Base-by-base conservation (phyloP, 2,329 filamentous ascomycete genomes). In the Cytospora chrysosperma region DNA sequence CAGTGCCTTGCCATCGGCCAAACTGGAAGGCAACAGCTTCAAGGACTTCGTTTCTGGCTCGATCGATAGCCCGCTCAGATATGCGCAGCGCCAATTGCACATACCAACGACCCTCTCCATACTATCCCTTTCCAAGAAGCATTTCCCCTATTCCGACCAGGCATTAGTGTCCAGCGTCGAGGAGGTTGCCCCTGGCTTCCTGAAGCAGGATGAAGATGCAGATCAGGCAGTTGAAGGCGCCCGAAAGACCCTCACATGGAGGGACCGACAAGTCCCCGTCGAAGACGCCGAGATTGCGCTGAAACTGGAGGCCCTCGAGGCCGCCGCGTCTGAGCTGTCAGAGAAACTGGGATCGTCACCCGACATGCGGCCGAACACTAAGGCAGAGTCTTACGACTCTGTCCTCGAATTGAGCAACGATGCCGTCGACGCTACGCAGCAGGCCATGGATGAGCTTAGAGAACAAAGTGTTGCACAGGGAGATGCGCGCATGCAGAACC, bases 251-350 rank as follows among this genome's bases (percentile, higher is more conserved):
- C 88, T 99, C 63, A 88, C 85, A 4, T 99, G 95, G 95, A 87
- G 95, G 68, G 89, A 87, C 12, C 86, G 93, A 50, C 89, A 89
- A 66, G 94, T 97, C 19, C 88, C 89, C 68, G 90, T 99, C 59
- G 93, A 97, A 70, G 94, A 99, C 76, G 93, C 94, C 28, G 89
- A 92, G 56, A 97, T 98, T 70, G 92, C 93, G 1, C 85, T 93
- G 68, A 90, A 93, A 7, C 85, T 97, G 72, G 91, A 87, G 12
- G 82, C 88, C 24, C 88, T 95, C 5, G 78, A 82, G 52, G 77
- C 75, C 9, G 85, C 85, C 43, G 83, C 82, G 66, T 73, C 77
- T 24, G 77, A 75, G 10, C 72, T 89, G 40, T 74, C 79, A 1
- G 76, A 82, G 62, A 80, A 78, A 61, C 72, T 88, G 50, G 73